phyloP scores from a whole-genome alignment of 345 rosid species.

The Boechera retrofracta region DNA sequence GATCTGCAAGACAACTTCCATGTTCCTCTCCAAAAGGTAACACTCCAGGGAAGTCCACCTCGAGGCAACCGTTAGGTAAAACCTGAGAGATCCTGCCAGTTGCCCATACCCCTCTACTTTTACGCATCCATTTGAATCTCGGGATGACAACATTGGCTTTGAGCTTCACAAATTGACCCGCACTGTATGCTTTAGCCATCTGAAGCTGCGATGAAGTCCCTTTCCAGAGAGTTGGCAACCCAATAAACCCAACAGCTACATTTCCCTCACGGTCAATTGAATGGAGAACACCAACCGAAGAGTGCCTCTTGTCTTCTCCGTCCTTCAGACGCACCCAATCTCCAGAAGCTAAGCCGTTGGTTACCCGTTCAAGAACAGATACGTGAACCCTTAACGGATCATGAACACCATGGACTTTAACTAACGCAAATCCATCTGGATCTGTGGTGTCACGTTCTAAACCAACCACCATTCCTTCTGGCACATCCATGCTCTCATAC shows the following conservation, averaged over 20 bases:
- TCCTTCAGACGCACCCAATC: slow-evolving; percentile 91
- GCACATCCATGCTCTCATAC: slow-evolving; percentile 77
- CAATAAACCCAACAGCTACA: slow-evolving; percentile 77
- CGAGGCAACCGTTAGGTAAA: slow-evolving; percentile 84
- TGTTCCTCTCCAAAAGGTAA: slow-evolving; percentile 60
- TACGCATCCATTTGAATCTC: slow-evolving; percentile 85
- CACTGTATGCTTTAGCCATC: slow-evolving; percentile 76
- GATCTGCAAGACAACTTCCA: slow-evolving; percentile 74
- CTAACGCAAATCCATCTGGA: slow-evolving; percentile 70
- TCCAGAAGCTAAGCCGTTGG: slow-evolving; percentile 78
- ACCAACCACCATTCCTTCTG: slow-evolving; percentile 87
- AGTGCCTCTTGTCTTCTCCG: slow-evolving; percentile 63
- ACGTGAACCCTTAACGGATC: slow-evolving; percentile 78
- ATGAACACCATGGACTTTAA: slow-evolving; percentile 84
- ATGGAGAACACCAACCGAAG: slow-evolving; percentile 88
- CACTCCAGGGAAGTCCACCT: slow-evolving; percentile 77
- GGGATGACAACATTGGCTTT: slow-evolving; percentile 71
- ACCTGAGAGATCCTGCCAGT: slow-evolving; percentile 76
- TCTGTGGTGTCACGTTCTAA: slow-evolving; percentile 56
- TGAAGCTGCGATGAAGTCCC: slow-evolving; percentile 77
- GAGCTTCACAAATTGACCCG: slow-evolving; percentile 80
- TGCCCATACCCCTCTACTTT: slow-evolving; percentile 63
- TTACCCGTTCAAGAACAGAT: slow-evolving; percentile 74
- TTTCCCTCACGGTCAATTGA: slow-evolving; percentile 68
- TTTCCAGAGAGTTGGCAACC: slow-evolving; percentile 77